A percentile compares a stretch with the other conserved stretches of the same genome.
phyloP scores from a whole-genome alignment of 768 basidiomycete genomes.

The Cystofilobasidium macerans region DNA sequence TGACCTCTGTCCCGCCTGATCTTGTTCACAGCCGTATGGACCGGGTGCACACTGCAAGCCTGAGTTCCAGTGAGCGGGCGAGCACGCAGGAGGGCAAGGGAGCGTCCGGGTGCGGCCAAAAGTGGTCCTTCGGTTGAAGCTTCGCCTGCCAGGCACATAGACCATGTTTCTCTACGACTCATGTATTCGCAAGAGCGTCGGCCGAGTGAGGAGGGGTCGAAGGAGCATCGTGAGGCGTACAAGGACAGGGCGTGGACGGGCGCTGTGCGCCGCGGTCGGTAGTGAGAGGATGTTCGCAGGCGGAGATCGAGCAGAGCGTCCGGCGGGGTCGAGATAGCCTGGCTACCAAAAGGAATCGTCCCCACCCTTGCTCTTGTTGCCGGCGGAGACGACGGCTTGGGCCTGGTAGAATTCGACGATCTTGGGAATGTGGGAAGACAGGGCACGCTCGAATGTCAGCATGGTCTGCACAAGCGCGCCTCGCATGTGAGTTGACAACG shows the following conservation, averaged over 20 bases:
- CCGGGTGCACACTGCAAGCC: constrained; percentile 79
- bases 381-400: constrained; percentile 66
- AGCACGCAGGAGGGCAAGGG: constrained; percentile 3
- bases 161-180: too few species aligned
- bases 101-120: too few species aligned
- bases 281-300: too few species aligned
- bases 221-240: too few species aligned
- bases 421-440: constrained; percentile 40
- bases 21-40: constrained; percentile 61
- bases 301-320: too few species aligned
- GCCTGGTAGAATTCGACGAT: constrained; percentile 89
- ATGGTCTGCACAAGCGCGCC: background rate
- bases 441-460: background rate
- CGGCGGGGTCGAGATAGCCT: background rate
- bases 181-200: too few species aligned
- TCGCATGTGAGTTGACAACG: constrained; percentile 27
- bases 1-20: constrained; percentile 22
- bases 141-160: too few species aligned
- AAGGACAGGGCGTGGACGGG: too few species aligned
- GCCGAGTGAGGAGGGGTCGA: too few species aligned
- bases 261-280: too few species aligned
- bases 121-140: too few species aligned
- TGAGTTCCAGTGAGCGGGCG: constrained; percentile 50
- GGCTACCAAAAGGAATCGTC: constrained; percentile 39
- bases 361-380: constrained; percentile 47